phyloP scores from a whole-genome alignment of 257 asterid genomes.

The Perilla frutescens region DNA sequence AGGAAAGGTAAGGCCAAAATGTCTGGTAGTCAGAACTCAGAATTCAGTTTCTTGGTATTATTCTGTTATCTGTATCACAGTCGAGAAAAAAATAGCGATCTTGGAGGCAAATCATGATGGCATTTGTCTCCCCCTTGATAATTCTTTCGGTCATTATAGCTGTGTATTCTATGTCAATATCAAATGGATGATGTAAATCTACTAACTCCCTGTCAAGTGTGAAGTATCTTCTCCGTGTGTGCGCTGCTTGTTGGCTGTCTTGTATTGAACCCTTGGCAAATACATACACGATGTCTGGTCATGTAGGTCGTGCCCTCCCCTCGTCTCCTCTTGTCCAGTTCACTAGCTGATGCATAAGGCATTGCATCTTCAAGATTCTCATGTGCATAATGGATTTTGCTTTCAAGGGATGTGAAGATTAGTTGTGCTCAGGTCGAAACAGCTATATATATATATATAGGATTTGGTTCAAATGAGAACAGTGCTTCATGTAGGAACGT shows the following conservation, averaged over 20 bases:
- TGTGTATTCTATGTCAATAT: conserved; percentile 35
- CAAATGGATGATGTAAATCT: conserved; percentile 32
- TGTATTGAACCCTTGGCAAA: conserved; percentile 15
- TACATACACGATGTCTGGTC: neutral
- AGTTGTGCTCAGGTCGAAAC: too few species aligned
- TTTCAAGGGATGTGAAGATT: too few species aligned
- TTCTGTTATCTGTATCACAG: conserved; percentile 30
- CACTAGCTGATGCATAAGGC: too few species aligned
- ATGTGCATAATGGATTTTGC: too few species aligned
- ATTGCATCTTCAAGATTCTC: too few species aligned
- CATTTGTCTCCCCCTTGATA: conserved; percentile 21
- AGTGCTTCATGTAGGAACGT: too few species aligned
- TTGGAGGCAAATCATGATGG: conserved; percentile 29
- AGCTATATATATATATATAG: too few species aligned
- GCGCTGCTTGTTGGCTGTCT: conserved; percentile 14
- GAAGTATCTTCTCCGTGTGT: conserved; percentile 19
- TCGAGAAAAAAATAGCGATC: conserved; percentile 26
- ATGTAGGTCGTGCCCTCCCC: neutral
- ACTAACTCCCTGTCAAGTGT: conserved; percentile 1
- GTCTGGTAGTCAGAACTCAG: too few species aligned
- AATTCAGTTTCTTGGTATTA: conserved; percentile 1
- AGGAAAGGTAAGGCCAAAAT: conserved; percentile 48
- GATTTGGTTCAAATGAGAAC: too few species aligned
- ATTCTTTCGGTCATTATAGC: conserved; percentile 35
- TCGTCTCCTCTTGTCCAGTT: too few species aligned